Evolutionary conservation across 2,329 filamentous ascomycete species (phyloP).

Genomic region (Penicillium expansum): DNA sequence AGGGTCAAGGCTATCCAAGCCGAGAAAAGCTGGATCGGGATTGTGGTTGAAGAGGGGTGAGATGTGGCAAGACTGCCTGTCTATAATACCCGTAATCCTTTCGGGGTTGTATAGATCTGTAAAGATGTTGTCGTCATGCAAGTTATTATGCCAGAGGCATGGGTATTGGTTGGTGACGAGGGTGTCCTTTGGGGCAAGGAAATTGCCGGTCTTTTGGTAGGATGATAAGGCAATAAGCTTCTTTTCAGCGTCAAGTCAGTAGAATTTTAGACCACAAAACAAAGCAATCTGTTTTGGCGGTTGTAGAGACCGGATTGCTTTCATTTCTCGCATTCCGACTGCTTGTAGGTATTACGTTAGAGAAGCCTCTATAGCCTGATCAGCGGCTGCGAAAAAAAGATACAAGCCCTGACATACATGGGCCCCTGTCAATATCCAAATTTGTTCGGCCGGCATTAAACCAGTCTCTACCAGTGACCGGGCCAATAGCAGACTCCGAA

Average conservation of each 20-base stretch:
- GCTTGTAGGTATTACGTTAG: slow-evolving; percentile 26
- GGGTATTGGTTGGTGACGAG: slow-evolving; percentile 19
- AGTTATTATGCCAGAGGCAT: slow-evolving; percentile 31
- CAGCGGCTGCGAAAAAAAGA: slow-evolving; percentile 12
- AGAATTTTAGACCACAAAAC: slow-evolving; percentile 31
- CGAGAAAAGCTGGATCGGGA: slow-evolving; percentile 28
- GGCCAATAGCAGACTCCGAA: slow-evolving; percentile 28
- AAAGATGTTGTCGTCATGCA: slow-evolving; percentile 34
- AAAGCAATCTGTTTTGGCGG: slow-evolving; percentile 27
- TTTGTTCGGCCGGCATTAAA: slow-evolving; percentile 23
- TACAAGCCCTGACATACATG: slow-evolving; percentile 24
- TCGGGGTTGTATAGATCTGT: slow-evolving; percentile 29
- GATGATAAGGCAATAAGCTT: slow-evolving; percentile 25
- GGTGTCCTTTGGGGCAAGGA: slow-evolving; percentile 25
- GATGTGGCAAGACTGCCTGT: slow-evolving; percentile 33
- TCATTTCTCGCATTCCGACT: slow-evolving; percentile 24
- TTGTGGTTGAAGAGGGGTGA: slow-evolving; percentile 31
- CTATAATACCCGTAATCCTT: slow-evolving; percentile 31
- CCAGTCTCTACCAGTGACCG: slow-evolving; percentile 29
- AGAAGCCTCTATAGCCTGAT: slow-evolving; percentile 25
- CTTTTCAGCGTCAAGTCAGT: slow-evolving; percentile 23
- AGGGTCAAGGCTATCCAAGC: slow-evolving; percentile 28
- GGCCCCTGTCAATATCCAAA: slow-evolving; percentile 27
- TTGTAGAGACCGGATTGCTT: slow-evolving; percentile 23
- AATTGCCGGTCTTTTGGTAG: slow-evolving; percentile 24